Evolutionary conservation across 2,329 filamentous ascomycete genomes (phyloP).

Genomic region (Diaporthe longicolla): DNA sequence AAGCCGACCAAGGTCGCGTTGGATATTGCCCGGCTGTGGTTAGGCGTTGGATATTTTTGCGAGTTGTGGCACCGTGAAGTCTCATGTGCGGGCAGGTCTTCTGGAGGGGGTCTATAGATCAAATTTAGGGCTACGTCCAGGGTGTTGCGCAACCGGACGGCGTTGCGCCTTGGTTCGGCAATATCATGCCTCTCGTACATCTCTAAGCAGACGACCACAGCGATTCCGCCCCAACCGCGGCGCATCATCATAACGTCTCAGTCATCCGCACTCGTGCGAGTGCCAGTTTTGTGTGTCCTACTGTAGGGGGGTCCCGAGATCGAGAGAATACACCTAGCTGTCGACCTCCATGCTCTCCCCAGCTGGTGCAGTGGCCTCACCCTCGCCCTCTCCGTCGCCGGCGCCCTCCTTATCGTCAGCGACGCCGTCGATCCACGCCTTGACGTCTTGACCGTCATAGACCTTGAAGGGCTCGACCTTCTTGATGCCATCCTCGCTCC

Average conservation of each 20-base stretch:
- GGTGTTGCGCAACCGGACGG: not conserved
- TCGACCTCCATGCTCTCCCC: conserved; percentile 63
- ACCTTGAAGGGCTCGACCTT: conserved; percentile 86
- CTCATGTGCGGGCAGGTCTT: not conserved
- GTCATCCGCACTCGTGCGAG: conserved; percentile 18
- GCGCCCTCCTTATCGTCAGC: conserved; percentile 67
- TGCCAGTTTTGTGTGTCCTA: not conserved
- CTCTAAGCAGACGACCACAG: conserved; percentile 40
- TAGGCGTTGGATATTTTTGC: not conserved
- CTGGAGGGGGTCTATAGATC: not conserved
- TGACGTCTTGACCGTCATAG: conserved; percentile 90
- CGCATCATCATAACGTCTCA: conserved; percentile 2
- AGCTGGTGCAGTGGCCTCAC: conserved; percentile 47
- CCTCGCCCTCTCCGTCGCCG: conserved; percentile 58
- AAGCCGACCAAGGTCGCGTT: not conserved
- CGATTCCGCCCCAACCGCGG: conserved; percentile 1
- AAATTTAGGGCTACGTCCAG: not conserved
- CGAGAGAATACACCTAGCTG: conserved; percentile 43
- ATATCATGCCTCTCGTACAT: conserved; percentile 33
- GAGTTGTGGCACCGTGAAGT: not conserved
- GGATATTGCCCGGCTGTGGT: not conserved
- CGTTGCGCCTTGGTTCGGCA: conserved; percentile 9
- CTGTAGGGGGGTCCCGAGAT: not conserved
- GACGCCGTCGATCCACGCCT: conserved; percentile 85
- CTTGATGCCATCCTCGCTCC: conserved; percentile 65